A percentile compares a stretch with the other conserved stretches of the same genome.
These are phyloP conservation scores for Solanum piurae DNA, from an alignment of 257 asterid species.

Conservation along the genomic window DNA sequence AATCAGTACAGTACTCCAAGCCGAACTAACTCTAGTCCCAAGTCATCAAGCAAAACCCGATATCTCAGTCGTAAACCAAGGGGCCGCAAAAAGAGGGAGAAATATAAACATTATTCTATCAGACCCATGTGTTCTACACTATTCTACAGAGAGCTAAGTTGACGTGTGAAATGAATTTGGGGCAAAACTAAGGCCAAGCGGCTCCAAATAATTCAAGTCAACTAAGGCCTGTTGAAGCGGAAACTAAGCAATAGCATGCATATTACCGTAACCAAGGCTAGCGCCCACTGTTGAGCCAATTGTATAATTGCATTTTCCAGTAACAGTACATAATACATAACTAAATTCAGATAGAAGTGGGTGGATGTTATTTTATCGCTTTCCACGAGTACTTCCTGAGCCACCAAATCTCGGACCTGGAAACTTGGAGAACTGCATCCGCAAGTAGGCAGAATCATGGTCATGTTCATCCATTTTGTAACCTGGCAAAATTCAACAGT, in stretches of 20 bases:
- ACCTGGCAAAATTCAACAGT: slow-evolving; percentile 14
- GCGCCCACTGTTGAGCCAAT: background rate
- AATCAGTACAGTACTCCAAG: too few species aligned
- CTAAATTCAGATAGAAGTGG: background rate
- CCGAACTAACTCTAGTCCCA: too few species aligned
- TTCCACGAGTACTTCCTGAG: slow-evolving; percentile 23
- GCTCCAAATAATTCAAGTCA: too few species aligned
- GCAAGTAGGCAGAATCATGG: slow-evolving; percentile 23
- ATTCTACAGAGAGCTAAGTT: too few species aligned
- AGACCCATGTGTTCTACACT: too few species aligned
- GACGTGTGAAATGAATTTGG: too few species aligned
- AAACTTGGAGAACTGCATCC: slow-evolving; percentile 39
- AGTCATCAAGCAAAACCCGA: too few species aligned
- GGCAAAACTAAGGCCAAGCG: too few species aligned
- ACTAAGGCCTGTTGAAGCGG: background rate
- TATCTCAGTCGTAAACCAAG: too few species aligned
- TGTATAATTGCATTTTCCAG: background rate
- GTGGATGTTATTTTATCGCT: slow-evolving; percentile 7
- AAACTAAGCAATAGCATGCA: background rate
- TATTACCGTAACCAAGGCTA: background rate
- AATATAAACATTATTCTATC: too few species aligned
- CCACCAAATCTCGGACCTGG: slow-evolving; percentile 37
- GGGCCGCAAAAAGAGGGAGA: too few species aligned
- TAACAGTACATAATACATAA: background rate
- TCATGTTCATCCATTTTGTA: slow-evolving; percentile 44